These are phyloP conservation scores for Tetrapisispora pingtungensis DNA, from an alignment of 805 yeast genomes.

Conservation along the genomic window DNA sequence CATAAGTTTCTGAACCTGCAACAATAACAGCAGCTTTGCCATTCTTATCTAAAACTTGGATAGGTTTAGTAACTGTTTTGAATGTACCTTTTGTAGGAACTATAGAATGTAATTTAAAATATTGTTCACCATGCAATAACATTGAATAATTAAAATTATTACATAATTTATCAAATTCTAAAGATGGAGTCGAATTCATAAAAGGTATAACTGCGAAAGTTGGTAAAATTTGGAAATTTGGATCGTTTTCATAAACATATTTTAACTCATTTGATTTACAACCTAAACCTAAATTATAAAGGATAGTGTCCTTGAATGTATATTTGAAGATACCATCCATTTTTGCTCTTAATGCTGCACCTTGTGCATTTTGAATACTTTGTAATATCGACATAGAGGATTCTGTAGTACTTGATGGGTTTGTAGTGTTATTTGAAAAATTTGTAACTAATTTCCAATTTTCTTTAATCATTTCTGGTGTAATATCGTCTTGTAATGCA, in stretches of 20 bases:
- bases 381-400: constrained; percentile 70
- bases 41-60: constrained; percentile 75
- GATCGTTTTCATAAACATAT: constrained; percentile 67
- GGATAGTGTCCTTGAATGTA: constrained; percentile 59
- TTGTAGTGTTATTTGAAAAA: constrained; percentile 49
- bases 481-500: constrained; percentile 34
- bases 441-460: constrained; percentile 58
- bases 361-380: constrained; percentile 38
- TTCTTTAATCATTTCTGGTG: constrained; percentile 62
- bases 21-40: constrained; percentile 70
- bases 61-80: constrained; percentile 52
- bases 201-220: constrained; percentile 85
- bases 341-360: constrained; percentile 29
- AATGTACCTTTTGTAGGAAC: constrained; percentile 63
- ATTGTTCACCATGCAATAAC: constrained; percentile 92
- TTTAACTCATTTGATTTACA: constrained; percentile 68
- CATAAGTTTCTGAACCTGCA: constrained; percentile 62
- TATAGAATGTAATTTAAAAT: constrained; percentile 61
- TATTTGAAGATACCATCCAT: constrained; percentile 37
- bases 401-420: constrained; percentile 50
- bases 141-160: constrained; percentile 82
- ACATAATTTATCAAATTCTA: constrained; percentile 51
- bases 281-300: constrained; percentile 86
- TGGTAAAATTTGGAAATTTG: constrained; percentile 77
- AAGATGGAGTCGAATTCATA: constrained; percentile 50